Conservation (phyloP, 2,329 filamentous ascomycete species). For the Nectriaceae sp. region DNA sequence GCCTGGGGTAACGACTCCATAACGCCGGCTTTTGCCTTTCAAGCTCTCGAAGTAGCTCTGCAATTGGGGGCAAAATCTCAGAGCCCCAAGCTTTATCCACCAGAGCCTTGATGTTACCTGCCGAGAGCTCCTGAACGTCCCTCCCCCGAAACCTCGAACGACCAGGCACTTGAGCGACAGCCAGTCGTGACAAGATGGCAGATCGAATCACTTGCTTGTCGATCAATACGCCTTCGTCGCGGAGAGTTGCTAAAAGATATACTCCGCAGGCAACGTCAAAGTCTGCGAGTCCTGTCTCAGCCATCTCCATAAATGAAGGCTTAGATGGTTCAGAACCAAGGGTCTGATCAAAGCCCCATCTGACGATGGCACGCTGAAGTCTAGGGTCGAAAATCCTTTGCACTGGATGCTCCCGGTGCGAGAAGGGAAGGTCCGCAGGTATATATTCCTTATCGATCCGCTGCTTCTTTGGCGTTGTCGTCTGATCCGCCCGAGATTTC, state of each 20-base stretch:
- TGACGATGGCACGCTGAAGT: conserved; percentile 43
- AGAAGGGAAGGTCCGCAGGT: conserved; percentile 43
- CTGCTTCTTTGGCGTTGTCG: not conserved
- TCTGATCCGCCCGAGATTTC: not conserved
- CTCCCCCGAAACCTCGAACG: conserved; percentile 30
- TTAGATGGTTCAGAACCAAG: conserved; percentile 24
- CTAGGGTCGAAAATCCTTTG: conserved; percentile 45
- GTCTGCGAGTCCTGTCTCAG: conserved; percentile 15
- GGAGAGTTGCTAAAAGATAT: conserved; percentile 35
- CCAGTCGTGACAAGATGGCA: conserved; percentile 32
- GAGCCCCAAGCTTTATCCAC: conserved; percentile 39
- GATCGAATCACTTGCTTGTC: conserved; percentile 33
- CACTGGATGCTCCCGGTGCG: conserved; percentile 48
- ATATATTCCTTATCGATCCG: conserved; percentile 23
- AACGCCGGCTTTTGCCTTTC: conserved; percentile 32
- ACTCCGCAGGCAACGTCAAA: conserved; percentile 41
- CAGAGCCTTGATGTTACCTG: conserved; percentile 31
- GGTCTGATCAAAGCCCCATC: conserved; percentile 48
- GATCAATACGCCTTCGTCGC: conserved; percentile 38
- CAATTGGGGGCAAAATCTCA: conserved; percentile 28
- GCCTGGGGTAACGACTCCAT: conserved; percentile 31
- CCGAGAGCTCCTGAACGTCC: conserved; percentile 33
- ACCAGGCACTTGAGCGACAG: conserved; percentile 29
- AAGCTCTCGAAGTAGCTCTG: conserved; percentile 27
- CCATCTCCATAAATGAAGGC: conserved; percentile 11